Base-by-base conservation (phyloP, 768 basidiomycete genomes). In the Tricholoma sp. region DNA sequence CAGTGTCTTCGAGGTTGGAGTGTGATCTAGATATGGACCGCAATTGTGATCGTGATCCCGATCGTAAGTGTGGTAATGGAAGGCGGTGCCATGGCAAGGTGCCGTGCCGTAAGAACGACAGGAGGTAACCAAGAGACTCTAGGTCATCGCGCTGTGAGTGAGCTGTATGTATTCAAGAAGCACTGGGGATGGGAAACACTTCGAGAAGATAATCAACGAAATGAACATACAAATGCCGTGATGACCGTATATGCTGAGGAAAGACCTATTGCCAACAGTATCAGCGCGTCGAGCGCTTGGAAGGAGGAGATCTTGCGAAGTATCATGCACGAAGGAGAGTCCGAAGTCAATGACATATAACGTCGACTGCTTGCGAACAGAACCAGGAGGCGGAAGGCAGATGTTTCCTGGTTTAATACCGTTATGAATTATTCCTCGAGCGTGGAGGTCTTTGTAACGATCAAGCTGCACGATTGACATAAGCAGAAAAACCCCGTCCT, bases 61-160 rank as follows among this genome's bases (percentile, higher is more conserved):
- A 37, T 46, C 54, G n/a, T 50, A 39, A 37, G 24, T 9, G 12
- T 6, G 1, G 47, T 14, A 14, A 47, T 7, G 7, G 47, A 10
- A 49, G 16, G 27, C 5, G 14, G 16, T 49, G 27, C 74, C 74
- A 74, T 14, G 74, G 73, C 7, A 74, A 63, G 9, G 53, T 49
- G 3, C 66, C 70, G 43, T 71, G 69, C 32, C 60, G 59, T 39
- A 74, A 63, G 55, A 66, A 72, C 5, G 73, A 69, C 7, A 74
- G 64, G 12, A 74, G 64, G 55, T 71, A 74, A 2, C 68, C 73
- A 18, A 75, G 61, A 7, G 71, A 70, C 54, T 76, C 73, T 16
- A 76, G 61, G 52, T 74, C 71, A 59, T 74, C 72, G 31, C 71
- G 63, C 41, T 69, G 70, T n/a, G 70, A 71, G 52, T 70, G 71